Evolutionary conservation across 768 basidiomycete species (phyloP).

Genomic region (Auricularia sp.): DNA sequence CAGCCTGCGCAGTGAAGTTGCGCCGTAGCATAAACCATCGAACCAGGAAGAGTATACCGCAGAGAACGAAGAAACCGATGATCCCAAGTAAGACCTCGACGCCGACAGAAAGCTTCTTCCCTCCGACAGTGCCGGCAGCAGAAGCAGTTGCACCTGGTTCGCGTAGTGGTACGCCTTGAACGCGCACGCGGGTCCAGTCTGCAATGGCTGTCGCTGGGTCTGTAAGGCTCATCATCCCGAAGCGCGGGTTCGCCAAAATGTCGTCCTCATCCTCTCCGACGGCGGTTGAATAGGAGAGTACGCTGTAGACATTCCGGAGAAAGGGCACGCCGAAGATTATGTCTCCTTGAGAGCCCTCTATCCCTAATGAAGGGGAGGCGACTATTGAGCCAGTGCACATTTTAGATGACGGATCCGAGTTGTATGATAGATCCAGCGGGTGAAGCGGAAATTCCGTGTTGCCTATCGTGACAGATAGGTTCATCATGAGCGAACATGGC

Average conservation of each 20-base stretch:
- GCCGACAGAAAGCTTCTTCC: constrained; percentile 42
- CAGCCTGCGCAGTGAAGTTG: constrained; percentile 10
- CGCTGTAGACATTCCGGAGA: constrained; percentile 64
- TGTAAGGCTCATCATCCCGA: constrained; percentile 57
- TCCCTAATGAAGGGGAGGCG: constrained; percentile 32
- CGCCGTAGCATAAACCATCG: constrained; percentile 42
- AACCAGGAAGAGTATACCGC: constrained; percentile 40
- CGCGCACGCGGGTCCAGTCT: constrained; percentile 62
- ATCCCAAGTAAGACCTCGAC: constrained; percentile 53
- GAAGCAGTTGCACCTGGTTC: constrained; percentile 4
- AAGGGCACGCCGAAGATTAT: constrained; percentile 75
- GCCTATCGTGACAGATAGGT: constrained; percentile 55
- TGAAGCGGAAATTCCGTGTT: constrained; percentile 52
- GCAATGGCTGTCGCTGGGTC: constrained; percentile 48
- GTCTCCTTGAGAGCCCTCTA: constrained; percentile 35
- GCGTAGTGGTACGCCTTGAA: constrained; percentile 49
- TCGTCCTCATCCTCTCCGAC: constrained; percentile 1
- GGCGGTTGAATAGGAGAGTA: constrained; percentile 49
- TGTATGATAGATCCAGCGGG: constrained; percentile 57
- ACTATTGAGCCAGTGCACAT: constrained; percentile 63
- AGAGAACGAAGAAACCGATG: constrained; percentile 46
- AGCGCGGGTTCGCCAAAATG: constrained; percentile 25
- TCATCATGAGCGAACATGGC: constrained; percentile 59
- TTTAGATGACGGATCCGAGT: constrained; percentile 30
- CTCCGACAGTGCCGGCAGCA: constrained; percentile 10